Conservation (phyloP, 163 green algal genomes). For the Dunaliella salina region DNA sequence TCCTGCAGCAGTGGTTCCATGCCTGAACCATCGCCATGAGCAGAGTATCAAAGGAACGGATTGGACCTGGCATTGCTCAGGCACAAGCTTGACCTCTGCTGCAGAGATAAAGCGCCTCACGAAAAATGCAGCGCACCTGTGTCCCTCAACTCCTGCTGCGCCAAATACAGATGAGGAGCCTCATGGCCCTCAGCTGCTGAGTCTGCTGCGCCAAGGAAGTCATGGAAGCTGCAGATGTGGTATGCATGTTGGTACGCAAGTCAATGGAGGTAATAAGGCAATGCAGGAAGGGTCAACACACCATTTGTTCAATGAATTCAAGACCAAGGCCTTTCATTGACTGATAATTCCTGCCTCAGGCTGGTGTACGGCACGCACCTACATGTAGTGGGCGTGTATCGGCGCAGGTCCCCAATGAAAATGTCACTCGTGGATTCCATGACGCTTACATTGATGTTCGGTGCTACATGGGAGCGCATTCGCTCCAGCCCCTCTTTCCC, state of each 20-base stretch:
- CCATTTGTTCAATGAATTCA: not conserved
- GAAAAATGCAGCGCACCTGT: not conserved
- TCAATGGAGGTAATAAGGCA: too few relatives aligned
- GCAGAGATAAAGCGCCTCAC: not conserved
- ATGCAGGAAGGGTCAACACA: not conserved
- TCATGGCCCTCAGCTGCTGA: not conserved
- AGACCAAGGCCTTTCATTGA: not conserved
- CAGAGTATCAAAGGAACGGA: not conserved
- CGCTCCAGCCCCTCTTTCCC: too few relatives aligned
- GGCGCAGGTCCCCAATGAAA: too few relatives aligned
- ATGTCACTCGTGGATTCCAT: not conserved
- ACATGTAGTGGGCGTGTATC: too few relatives aligned
- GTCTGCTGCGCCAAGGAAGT: not conserved
- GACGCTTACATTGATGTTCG: not conserved
- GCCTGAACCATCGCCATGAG: not conserved
- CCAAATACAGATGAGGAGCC: not conserved
- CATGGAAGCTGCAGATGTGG: slow-evolving; percentile 5
- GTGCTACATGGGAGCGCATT: too few relatives aligned
- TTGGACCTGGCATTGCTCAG: not conserved
- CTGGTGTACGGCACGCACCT: too few relatives aligned
- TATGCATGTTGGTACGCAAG: not conserved
- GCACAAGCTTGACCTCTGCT: too few relatives aligned
- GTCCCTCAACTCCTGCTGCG: not conserved
- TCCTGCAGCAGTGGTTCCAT: not conserved
- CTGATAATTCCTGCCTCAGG: too few relatives aligned